Percentiles rank a stretch among this genome's conserved stretches.
Conservation (phyloP, 768 basidiomycete genomes). For the Tylopilus sp. region DNA sequence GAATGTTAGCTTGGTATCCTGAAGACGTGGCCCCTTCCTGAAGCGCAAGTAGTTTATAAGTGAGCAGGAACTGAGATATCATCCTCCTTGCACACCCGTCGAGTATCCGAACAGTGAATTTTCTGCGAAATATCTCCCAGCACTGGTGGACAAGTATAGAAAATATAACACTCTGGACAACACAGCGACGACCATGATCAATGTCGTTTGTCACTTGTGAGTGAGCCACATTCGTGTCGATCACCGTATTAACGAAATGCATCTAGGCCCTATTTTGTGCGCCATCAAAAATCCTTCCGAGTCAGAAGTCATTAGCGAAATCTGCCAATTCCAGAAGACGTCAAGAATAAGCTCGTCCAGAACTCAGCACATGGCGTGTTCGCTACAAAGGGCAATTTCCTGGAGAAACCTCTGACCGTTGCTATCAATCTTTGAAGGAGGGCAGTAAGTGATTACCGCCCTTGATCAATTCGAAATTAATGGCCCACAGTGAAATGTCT, state of each 20-base stretch:
- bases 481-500: slow-evolving; percentile 24
- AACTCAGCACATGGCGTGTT: slow-evolving; percentile 32
- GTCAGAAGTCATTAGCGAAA: slow-evolving; percentile 28
- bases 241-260: background rate
- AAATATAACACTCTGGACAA: slow-evolving; percentile 22
- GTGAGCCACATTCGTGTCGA: background rate
- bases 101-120: slow-evolving; percentile 15
- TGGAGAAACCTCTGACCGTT: slow-evolving; percentile 34
- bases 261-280: slow-evolving; percentile 40
- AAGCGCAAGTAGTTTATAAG: slow-evolving; percentile 2
- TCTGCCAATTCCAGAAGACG: slow-evolving; percentile 31
- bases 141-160: slow-evolving; percentile 30
- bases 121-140: slow-evolving; percentile 38
- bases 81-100: background rate
- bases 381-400: slow-evolving; percentile 29
- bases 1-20: slow-evolving; percentile 28
- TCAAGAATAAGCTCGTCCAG: slow-evolving; percentile 33
- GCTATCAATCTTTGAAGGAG: slow-evolving; percentile 31
- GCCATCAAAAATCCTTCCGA: slow-evolving; percentile 29
- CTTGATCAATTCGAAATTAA: background rate
- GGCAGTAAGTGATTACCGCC: slow-evolving; percentile 22
- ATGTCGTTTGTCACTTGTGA: slow-evolving; percentile 20
- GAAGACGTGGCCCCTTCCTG: slow-evolving; percentile 17
- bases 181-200: slow-evolving; percentile 30
- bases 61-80: slow-evolving; percentile 8